Evolutionary conservation across 139 green algal species (phyloP), one percentile per base, ranked within the genome.

Genomic region (Chlamydomonas sp.): DNA sequence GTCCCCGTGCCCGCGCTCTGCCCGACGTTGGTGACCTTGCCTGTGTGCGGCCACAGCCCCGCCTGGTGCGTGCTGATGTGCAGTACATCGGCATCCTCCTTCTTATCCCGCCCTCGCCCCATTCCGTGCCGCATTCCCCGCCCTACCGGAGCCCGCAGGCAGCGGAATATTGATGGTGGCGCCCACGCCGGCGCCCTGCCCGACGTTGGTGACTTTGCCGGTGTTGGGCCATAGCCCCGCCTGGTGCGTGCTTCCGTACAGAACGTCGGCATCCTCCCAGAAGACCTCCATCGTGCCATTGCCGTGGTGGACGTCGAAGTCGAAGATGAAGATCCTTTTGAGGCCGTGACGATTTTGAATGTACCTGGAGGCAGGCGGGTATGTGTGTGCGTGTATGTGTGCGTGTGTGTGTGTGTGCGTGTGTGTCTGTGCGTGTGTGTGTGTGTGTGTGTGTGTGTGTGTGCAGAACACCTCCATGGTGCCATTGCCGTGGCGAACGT

Each of bases 211-310:
- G 1, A 48, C 30, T 5, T 33, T 50, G 35, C 5, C n/a, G n/a
- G n/a, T n/a, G n/a, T n/a, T n/a, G n/a, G n/a, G n/a, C n/a, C n/a
- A n/a, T n/a, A n/a, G 67, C 35, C 79, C 66, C 6, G 35, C 60
- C 68, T 96, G 88, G 69, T 97, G 92, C 13, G 78, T 93, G 62
- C 73, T 89, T 39, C 96, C 64, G 74, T 96, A 97, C 39, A 97
- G 73, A 8, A 95, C 83, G 16, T 73, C 67, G 0, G 83, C 77
- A 70, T 96, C 90, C 0, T 77, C 57, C 35, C 87, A 86, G 58
- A 97, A 97, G 6, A 83, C 64, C 8, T 95, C 92, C 36, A 91
- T 73, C 0, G 87, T 94, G 71, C 90, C 90, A 58, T 92, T 91
- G 64, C 86, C 86, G 43, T 67, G 60, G 20, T 48, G 89, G 8